phyloP scores from a whole-genome alignment of 257 asterid species.

The Salvia miltiorrhiza region DNA sequence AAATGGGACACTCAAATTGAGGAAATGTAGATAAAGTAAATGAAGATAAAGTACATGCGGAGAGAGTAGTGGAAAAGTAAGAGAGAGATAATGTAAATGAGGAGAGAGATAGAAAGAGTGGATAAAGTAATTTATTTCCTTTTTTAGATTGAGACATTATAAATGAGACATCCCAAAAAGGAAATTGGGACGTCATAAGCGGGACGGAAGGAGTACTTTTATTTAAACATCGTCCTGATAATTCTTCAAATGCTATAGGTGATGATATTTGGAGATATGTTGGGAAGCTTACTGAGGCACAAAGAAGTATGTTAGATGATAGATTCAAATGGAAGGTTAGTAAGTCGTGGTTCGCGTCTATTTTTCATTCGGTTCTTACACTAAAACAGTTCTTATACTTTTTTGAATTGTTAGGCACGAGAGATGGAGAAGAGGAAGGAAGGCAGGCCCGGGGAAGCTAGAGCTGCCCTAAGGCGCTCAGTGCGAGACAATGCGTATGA shows the following conservation, averaged over 20 bases:
- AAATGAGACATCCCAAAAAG: too few species aligned
- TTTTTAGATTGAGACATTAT: too few species aligned
- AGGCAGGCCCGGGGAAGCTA: slow-evolving; percentile 95
- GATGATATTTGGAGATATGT: slow-evolving; percentile 99
- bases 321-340: slow-evolving; percentile 98
- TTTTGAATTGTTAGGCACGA: slow-evolving; percentile 61
- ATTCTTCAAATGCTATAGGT: slow-evolving; percentile 40
- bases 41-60: too few species aligned
- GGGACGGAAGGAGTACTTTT: too few species aligned
- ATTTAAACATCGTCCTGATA: background rate
- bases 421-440: slow-evolving; percentile 98
- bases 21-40: too few species aligned
- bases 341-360: background rate
- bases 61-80: too few species aligned
- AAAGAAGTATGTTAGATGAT: slow-evolving; percentile 98
- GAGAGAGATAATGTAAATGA: too few species aligned
- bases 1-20: too few species aligned
- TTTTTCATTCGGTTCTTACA: slow-evolving; percentile 8
- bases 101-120: too few species aligned
- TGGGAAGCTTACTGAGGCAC: slow-evolving; percentile 94
- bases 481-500: slow-evolving; percentile 94
- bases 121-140: too few species aligned
- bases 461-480: slow-evolving; percentile 91
- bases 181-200: too few species aligned
- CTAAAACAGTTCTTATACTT: background rate